These are phyloP conservation scores for Gastrodia elata DNA, from an alignment of 106 monocot genomes.

Conservation along the genomic window DNA sequence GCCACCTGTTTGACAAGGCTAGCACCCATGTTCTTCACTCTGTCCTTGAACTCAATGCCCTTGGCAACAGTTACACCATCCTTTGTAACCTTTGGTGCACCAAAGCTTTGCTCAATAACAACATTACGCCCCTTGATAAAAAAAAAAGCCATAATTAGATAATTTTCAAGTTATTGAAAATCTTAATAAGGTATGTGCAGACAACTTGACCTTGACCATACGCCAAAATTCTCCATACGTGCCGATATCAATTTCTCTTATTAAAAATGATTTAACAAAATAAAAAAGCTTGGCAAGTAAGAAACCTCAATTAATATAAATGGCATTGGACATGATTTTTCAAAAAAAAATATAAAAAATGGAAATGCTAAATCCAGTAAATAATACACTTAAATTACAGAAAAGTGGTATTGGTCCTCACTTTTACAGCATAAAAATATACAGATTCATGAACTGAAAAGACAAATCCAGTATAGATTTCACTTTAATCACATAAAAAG, in stretches of 20 bases:
- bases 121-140: constrained; percentile 71
- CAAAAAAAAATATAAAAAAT: not conserved
- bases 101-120: constrained; percentile 85
- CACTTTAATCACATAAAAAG: no score
- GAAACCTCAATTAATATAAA: not conserved
- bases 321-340: not conserved
- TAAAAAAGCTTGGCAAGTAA: not conserved
- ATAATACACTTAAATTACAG: no score
- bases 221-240: not conserved
- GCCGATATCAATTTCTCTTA: not conserved
- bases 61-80: constrained; percentile 98
- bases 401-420: no score
- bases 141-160: constrained; percentile 1
- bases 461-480: no score
- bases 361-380: no score
- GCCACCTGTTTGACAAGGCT: constrained; percentile 94
- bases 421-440: no score
- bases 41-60: constrained; percentile 89
- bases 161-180: not conserved
- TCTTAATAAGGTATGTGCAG: not conserved
- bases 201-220: not conserved
- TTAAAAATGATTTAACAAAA: not conserved
- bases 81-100: constrained; percentile 96
- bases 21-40: constrained; percentile 85
- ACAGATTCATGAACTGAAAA: no score